These are phyloP conservation scores for slime mould (Dictyostelium discoideum) DNA, from an alignment of 78 protist genomes.

Conservation along the genomic window DNA sequence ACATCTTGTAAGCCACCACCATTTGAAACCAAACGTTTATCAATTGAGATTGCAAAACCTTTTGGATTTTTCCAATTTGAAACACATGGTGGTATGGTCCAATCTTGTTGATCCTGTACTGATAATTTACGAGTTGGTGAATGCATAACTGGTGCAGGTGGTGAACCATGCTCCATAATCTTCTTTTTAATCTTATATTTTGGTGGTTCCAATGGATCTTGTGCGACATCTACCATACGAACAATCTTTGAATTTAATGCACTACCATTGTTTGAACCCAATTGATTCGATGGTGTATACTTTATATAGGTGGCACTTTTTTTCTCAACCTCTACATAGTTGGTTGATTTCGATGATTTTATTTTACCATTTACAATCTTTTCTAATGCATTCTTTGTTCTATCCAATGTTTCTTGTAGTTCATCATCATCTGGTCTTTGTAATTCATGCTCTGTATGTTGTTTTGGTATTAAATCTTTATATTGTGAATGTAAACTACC, in stretches of 20 bases:
- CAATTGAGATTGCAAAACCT: slow-evolving; percentile 98
- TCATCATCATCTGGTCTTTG: slow-evolving; percentile 86
- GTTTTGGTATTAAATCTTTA: slow-evolving; percentile 72
- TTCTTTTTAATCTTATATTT: slow-evolving; percentile 86
- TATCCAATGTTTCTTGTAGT: slow-evolving; percentile 49
- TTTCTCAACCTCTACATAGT: not conserved
- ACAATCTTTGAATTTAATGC: slow-evolving; percentile 88
- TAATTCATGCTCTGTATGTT: slow-evolving; percentile 76
- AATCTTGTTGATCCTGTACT: slow-evolving; percentile 88
- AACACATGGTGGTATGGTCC: slow-evolving; percentile 98
- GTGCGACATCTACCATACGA: slow-evolving; percentile 89
- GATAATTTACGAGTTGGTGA: slow-evolving; percentile 94
- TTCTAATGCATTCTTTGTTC: slow-evolving; percentile 82
- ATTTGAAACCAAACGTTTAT: slow-evolving; percentile 98
- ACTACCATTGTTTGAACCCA: not conserved
- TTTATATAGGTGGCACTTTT: slow-evolving; percentile 72
- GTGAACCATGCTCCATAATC: slow-evolving; percentile 87
- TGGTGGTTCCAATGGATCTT: slow-evolving; percentile 98
- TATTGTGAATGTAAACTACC: slow-evolving; percentile 36
- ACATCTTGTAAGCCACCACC: slow-evolving; percentile 96
- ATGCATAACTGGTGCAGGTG: slow-evolving; percentile 99
- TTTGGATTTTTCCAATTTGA: slow-evolving; percentile 98
- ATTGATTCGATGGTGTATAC: slow-evolving; percentile 74
- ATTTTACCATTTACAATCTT: slow-evolving; percentile 73
- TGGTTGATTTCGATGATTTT: slow-evolving; percentile 43